Percentiles rank a stretch among this genome's conserved stretches.
Conservation (phyloP, 257 asterid genomes). For the Vinca minor region DNA sequence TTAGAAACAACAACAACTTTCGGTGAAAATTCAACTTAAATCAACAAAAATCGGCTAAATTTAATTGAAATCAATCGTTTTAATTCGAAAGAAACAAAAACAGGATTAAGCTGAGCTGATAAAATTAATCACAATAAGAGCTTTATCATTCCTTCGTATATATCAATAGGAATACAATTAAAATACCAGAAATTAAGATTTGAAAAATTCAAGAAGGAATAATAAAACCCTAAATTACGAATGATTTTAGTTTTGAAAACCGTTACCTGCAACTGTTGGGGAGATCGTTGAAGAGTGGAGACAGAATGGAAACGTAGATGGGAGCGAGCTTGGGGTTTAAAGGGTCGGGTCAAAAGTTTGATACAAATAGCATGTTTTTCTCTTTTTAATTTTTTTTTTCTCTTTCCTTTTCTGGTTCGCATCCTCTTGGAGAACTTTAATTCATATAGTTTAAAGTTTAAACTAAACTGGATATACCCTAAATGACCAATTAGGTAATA, state of each 20-base stretch:
- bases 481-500: too few species aligned
- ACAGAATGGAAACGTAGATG: neutral
- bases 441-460: too few species aligned
- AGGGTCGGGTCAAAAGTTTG: constrained; percentile 27
- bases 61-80: neutral
- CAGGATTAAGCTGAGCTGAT: constrained; percentile 3
- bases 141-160: neutral
- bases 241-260: neutral
- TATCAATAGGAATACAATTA: neutral
- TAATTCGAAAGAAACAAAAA: neutral
- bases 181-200: neutral
- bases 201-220: neutral
- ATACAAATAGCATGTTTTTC: neutral
- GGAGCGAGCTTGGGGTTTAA: neutral
- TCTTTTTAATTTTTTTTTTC: neutral
- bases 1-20: constrained; percentile 5
- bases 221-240: neutral
- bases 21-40: constrained; percentile 7
- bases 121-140: neutral
- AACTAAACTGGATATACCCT: too few species aligned
- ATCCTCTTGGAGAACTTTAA: too few species aligned
- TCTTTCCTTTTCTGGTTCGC: too few species aligned
- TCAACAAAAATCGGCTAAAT: neutral
- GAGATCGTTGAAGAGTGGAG: constrained; percentile 11
- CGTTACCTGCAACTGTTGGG: constrained; percentile 7